These are phyloP conservation scores for Blastocystis sp. DNA, from an alignment of 352 stramenopile genomes.

Conservation along the genomic window DNA sequence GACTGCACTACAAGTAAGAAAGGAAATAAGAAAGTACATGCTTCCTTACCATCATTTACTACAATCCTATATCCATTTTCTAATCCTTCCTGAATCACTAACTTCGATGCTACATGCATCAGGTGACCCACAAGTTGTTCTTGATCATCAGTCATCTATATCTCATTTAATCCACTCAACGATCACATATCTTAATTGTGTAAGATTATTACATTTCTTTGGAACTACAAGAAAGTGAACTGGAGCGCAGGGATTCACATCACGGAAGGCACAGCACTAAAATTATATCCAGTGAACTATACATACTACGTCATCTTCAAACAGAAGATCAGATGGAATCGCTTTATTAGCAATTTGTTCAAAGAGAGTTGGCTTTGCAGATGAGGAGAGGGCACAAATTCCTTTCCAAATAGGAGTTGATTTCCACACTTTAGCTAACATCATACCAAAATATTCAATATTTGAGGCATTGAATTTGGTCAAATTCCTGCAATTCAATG, in stretches of 20 bases:
- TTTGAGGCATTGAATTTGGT: neutral
- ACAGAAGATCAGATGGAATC: slow-evolving; percentile 49
- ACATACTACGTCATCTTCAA: slow-evolving; percentile 38
- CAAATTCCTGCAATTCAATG: too few species aligned
- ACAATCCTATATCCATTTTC: slow-evolving; percentile 52
- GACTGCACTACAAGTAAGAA: slow-evolving; percentile 39
- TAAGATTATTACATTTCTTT: slow-evolving; percentile 58
- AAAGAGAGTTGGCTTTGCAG: slow-evolving; percentile 7
- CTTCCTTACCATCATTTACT: slow-evolving; percentile 47
- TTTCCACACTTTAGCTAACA: neutral
- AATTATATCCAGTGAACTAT: neutral
- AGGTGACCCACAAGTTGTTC: slow-evolving; percentile 46
- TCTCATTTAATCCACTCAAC: neutral
- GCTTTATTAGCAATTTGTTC: slow-evolving; percentile 49
- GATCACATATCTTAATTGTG: slow-evolving; percentile 27
- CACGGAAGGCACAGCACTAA: slow-evolving; percentile 51
- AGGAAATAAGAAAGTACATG: neutral
- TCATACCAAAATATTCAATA: neutral
- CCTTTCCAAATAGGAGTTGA: neutral
- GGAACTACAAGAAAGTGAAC: slow-evolving; percentile 55
- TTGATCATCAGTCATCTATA: slow-evolving; percentile 52
- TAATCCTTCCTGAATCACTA: slow-evolving; percentile 39
- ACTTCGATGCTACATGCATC: slow-evolving; percentile 48
- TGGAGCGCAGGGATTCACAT: slow-evolving; percentile 31
- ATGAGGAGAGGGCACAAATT: neutral